Conservation (phyloP, 2,329 filamentous ascomycete genomes). For the Ascochyta fabae region DNA sequence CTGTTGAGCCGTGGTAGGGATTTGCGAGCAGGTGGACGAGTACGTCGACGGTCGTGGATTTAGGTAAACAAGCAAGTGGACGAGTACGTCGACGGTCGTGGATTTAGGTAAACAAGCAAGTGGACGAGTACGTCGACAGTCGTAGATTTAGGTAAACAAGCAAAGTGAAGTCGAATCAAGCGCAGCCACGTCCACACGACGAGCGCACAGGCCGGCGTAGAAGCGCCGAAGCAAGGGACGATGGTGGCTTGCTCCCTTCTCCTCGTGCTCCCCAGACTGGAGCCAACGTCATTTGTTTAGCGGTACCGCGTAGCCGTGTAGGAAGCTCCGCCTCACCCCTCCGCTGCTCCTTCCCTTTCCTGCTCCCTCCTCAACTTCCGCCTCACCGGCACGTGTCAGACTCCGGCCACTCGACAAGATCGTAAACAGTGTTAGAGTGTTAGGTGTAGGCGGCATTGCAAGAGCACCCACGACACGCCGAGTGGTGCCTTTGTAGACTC, state of each 20-base stretch:
- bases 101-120: background rate
- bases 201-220: constrained; percentile 1
- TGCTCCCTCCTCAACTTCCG: constrained; percentile 1
- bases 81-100: background rate
- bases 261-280: constrained; percentile 8
- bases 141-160: background rate
- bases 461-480: too few species aligned
- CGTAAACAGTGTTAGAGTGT: too few species aligned
- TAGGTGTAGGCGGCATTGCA: background rate
- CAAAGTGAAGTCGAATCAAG: constrained; percentile 12
- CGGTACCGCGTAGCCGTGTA: too few species aligned
- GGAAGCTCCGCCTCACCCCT: background rate
- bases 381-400: constrained; percentile 7
- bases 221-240: background rate
- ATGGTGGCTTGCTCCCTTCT: constrained; percentile 16
- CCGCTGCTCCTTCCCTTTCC: background rate
- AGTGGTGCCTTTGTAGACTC: background rate
- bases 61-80: background rate
- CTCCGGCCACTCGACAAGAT: background rate
- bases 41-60: background rate
- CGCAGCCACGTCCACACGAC: constrained; percentile 3
- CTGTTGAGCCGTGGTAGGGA: background rate
- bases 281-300: constrained; percentile 17
- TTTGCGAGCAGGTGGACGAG: background rate
- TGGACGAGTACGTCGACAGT: background rate